Base-by-base conservation (phyloP, 345 rosid species). In the Gossypium longicalyx region DNA sequence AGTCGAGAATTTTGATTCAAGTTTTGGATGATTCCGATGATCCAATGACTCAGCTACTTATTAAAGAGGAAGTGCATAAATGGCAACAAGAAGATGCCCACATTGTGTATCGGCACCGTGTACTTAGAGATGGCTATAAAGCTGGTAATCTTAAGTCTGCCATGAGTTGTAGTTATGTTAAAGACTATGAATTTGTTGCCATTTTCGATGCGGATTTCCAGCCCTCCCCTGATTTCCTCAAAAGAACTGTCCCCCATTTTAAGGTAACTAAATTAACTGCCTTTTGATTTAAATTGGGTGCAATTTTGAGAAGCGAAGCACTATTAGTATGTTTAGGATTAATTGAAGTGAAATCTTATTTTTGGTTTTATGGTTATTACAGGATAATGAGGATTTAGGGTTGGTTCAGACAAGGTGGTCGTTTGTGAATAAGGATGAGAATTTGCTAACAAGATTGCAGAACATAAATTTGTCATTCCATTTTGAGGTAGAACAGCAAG, bases 81-180 rank as follows among this genome's bases (percentile, higher is more conserved):
- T 94, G 98, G 98, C 95, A 91, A 80, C 85, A 79, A 69, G 90
- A 81, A 59, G 98, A 98, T 70, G 91, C 93, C 66, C 80, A 78
- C 38, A 92, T 94, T 61, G 74, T 94, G 76, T 94, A 94, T 41
- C 84, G 97, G 81, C 98, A 94, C 72, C 88, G 98, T 4, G 92
- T 86, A 16, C 78, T 88, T 25, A 83, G 98, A 83, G 91, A 90
- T 71, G 98, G 98, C 13, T 94, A 94, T 80, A 94, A 94, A 81
- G 98, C 98, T 59, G 98, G 98, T n/a, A 94, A 94, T 79, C 92
- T 94, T 59, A 94, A 94, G 86, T 92, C 98, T 62, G 98, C 98
- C 2, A 94, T 94, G 98, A 89, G 82, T 69, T 92, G 97, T 72
- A 89, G 93, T 79, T 94, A 89, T 63, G 97, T 91, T 67, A 89